Evolutionary conservation across 148 eudicot genomes (phyloP), one percentile per base, ranked within the genome.

Genomic region (Rhododendron henanense): DNA sequence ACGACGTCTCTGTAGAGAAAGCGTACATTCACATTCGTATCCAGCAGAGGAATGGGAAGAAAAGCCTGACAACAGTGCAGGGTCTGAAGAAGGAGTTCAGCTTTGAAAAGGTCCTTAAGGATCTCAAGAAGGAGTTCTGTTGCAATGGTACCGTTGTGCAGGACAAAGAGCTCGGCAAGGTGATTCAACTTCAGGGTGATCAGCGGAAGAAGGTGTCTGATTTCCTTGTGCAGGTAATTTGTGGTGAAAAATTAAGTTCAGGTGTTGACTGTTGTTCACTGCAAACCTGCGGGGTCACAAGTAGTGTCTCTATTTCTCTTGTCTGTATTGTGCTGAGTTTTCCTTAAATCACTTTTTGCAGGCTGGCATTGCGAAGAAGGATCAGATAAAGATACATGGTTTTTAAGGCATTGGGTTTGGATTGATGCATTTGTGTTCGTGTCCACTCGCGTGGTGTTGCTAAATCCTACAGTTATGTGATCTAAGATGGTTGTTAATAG

Each of bases 371-470:
- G 91, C 90, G 14, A 90, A 91, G 88, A 94, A 94, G 87, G 98
- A 93, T 28, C 93, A 86, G 74, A 94, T 96, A 87, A 96, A 96
- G 90, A 93, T 96, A 79, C 98, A 96, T 92, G 98, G 98, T 90
- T 96, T 94, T 63, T 96, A 85, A 84, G 71, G 25, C 79, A 50
- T 33, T 28, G 76, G 47, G 59, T 2, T 31, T 10, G 25, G 85
- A 3, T 31, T 45, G 41, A 45, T 69, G 39, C 35, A 19, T n/a
- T 3, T 67, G 21, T 16, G 79, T 8, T 75, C 3, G 2, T 51
- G 44, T 39, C 79, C 9, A 37, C 7, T 75, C 9, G 47, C 4
- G n/a, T 74, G 45, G 78, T 74, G 45, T 33, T 74, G 39, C 39
- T 28, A 10, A 71, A 1, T 71, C 76, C 37, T 25, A 25, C 1